Conservation (phyloP, 73 alveolate genomes). For the Diophrys sp. region DNA sequence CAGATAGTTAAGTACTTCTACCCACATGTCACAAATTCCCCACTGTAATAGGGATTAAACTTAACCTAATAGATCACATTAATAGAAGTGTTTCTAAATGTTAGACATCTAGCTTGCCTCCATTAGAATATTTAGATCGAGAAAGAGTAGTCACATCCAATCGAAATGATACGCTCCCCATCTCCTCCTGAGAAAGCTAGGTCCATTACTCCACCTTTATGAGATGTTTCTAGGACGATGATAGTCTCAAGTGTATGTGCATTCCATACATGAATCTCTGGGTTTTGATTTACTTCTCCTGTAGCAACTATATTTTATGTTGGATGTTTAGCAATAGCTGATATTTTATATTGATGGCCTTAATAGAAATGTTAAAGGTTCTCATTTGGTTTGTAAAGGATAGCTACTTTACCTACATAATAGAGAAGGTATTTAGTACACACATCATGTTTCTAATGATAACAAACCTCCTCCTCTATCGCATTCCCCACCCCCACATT, state of each 20-base stretch:
- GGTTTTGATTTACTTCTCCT: conserved; percentile 82
- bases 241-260: conserved; percentile 83
- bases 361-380: conserved; percentile 81
- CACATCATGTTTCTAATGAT: too few relatives aligned
- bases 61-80: conserved; percentile 81
- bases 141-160: conserved; percentile 71
- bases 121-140: conserved; percentile 76
- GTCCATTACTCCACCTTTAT: conserved; percentile 74
- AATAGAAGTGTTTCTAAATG: conserved; percentile 79
- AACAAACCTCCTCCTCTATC: too few relatives aligned
- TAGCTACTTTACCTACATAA: conserved; percentile 76
- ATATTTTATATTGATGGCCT: conserved; percentile 86
- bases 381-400: conserved; percentile 81
- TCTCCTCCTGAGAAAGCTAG: conserved; percentile 70
- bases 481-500: too few relatives aligned
- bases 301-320: conserved; percentile 81
- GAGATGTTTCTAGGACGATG: conserved; percentile 64
- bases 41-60: conserved; percentile 75
- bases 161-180: conserved; percentile 61
- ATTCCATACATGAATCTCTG: conserved; percentile 89
- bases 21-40: conserved; percentile 86
- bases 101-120: conserved; percentile 71
- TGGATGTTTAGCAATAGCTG: conserved; percentile 86
- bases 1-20: conserved; percentile 83
- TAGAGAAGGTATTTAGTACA: conserved; percentile 80